Evolutionary conservation across 202 grass and related monocot genomes (phyloP).

Genomic region (Brachypodium distachyon): DNA sequence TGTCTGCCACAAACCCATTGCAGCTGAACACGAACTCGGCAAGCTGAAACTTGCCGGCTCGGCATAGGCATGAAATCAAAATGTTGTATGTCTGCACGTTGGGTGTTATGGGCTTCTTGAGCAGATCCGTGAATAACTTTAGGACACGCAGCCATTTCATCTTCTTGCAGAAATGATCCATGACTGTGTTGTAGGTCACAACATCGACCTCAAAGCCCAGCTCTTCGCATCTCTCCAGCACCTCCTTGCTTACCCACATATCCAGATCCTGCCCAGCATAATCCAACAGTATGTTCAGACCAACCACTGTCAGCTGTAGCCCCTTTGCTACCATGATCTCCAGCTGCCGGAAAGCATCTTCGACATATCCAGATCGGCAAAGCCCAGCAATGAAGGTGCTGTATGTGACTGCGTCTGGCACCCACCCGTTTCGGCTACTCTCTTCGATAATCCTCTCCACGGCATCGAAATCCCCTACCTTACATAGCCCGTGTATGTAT

Average conservation of each 20-base stretch:
- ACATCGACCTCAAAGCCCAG: constrained; percentile 76
- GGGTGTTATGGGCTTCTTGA: constrained; percentile 69
- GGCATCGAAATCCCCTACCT: constrained; percentile 38
- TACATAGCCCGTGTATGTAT: constrained; percentile 64
- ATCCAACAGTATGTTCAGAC: constrained; percentile 78
- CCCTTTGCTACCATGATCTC: constrained; percentile 54
- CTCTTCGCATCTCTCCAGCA: constrained; percentile 57
- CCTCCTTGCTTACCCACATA: constrained; percentile 46
- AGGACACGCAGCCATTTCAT: constrained; percentile 50
- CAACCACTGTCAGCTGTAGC: constrained; percentile 48
- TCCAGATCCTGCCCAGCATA: constrained; percentile 38
- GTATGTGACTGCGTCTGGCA: constrained; percentile 68
- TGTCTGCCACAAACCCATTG: constrained; percentile 63
- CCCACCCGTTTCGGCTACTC: constrained; percentile 46
- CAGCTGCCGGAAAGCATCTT: constrained; percentile 50
- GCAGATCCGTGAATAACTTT: constrained; percentile 65
- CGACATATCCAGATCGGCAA: constrained; percentile 34
- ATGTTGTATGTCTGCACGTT: constrained; percentile 60
- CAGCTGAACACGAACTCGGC: constrained; percentile 50
- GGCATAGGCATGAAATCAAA: constrained; percentile 63
- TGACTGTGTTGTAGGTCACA: constrained; percentile 77
- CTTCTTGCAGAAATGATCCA: constrained; percentile 66
- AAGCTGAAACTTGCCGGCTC: constrained; percentile 56
- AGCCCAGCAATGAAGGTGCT: constrained; percentile 73
- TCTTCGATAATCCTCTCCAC: constrained; percentile 41